Percentiles rank a stretch among this genome's conserved stretches.
phyloP scores from a whole-genome alignment of 306 rosid species.

The Castanopsis chinensis region DNA sequence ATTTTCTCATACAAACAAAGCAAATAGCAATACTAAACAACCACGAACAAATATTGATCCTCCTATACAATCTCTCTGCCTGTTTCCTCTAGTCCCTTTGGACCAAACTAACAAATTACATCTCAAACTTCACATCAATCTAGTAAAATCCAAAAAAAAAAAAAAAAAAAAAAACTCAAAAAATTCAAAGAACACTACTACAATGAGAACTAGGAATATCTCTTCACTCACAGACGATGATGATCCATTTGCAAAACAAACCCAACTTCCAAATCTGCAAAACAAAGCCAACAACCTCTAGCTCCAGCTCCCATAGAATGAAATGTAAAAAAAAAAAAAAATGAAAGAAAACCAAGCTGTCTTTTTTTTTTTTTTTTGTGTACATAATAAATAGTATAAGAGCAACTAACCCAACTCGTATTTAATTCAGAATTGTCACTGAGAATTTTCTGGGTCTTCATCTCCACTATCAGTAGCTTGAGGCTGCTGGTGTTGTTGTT shows the following conservation, averaged over 20 bases:
- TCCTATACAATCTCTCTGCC: slow-evolving; percentile 74
- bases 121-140: slow-evolving; percentile 34
- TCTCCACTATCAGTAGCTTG: slow-evolving; percentile 64
- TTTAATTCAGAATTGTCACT: slow-evolving; percentile 25
- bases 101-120: slow-evolving; percentile 58
- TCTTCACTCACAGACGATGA: slow-evolving; percentile 8
- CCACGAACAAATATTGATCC: slow-evolving; percentile 45
- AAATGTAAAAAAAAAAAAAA: slow-evolving; percentile 6
- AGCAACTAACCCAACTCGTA: slow-evolving; percentile 49
- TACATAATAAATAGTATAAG: slow-evolving; percentile 16
- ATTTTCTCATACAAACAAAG: slow-evolving; percentile 28
- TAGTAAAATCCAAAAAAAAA: slow-evolving; percentile 17
- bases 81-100: slow-evolving; percentile 55
- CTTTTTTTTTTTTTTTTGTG: background rate
- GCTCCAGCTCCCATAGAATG: slow-evolving; percentile 25
- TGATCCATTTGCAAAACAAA: slow-evolving; percentile 29
- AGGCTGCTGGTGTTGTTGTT: slow-evolving; percentile 38
- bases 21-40: slow-evolving; percentile 28
- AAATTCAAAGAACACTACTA: slow-evolving; percentile 5
- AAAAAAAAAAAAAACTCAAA: background rate
- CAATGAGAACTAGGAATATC: slow-evolving; percentile 27
- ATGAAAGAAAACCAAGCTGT: background rate
- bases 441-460: slow-evolving; percentile 64
- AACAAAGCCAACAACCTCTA: slow-evolving; percentile 36
- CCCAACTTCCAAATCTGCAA: slow-evolving; percentile 49